These are phyloP conservation scores for Hypoxylon sp. DNA, from an alignment of 2,329 filamentous ascomycete genomes.

Conservation along the genomic window DNA sequence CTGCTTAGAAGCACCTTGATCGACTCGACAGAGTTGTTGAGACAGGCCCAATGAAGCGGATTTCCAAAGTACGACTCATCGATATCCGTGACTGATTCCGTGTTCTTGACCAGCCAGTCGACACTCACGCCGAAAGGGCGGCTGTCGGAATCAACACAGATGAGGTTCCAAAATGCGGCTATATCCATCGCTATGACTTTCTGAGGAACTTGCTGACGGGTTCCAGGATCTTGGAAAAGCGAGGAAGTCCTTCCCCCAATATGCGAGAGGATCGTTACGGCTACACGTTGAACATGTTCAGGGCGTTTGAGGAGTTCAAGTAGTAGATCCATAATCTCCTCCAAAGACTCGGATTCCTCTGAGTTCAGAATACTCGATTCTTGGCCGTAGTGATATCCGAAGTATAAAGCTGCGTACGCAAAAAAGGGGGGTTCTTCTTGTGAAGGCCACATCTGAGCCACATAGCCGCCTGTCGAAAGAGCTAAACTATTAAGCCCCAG, in stretches of 20 bases:
- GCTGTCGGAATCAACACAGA: conserved; percentile 7
- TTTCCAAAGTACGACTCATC: conserved; percentile 26
- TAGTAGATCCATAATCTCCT: conserved; percentile 17
- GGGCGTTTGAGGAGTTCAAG: conserved; percentile 19
- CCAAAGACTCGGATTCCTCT: not conserved
- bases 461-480: conserved; percentile 18
- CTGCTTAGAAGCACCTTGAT: conserved; percentile 26
- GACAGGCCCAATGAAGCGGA: conserved; percentile 32
- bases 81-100: not conserved
- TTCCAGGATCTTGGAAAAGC: conserved; percentile 6
- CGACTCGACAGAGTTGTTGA: conserved; percentile 29
- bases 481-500: conserved; percentile 23
- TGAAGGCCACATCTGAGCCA: conserved; percentile 30
- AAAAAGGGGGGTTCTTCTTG: conserved; percentile 29
- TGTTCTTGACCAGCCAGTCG: conserved; percentile 26
- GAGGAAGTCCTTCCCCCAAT: conserved; percentile 21
- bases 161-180: conserved; percentile 35
- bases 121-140: conserved; percentile 15
- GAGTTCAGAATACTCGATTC: conserved; percentile 3
- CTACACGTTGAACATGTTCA: conserved; percentile 29
- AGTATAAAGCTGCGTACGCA: conserved; percentile 33
- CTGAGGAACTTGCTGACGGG: conserved; percentile 1
- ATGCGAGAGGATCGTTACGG: conserved; percentile 19
- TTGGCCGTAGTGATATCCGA: conserved; percentile 28
- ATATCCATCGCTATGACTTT: conserved; percentile 23